These are phyloP conservation scores for Clonostachys solani DNA, from an alignment of 2,329 filamentous ascomycete species.

Conservation along the genomic window DNA sequence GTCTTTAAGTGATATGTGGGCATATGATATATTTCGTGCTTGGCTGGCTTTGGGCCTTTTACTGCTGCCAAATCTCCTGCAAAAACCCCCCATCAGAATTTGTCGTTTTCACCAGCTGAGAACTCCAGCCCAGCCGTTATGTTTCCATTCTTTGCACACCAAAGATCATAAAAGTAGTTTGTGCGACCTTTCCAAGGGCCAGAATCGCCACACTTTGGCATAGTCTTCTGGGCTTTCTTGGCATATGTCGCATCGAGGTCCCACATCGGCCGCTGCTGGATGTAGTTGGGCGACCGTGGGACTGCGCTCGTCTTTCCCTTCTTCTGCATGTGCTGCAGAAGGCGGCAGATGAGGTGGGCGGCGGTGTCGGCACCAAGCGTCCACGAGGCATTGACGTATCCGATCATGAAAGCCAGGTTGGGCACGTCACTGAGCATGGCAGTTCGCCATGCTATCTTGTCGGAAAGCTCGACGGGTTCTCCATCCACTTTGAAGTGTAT, in stretches of 20 bases:
- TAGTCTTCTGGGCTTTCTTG: background rate
- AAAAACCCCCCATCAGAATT: too few species aligned
- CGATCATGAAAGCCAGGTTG: slow-evolving; percentile 53
- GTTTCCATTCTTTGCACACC: background rate
- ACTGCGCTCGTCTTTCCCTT: background rate
- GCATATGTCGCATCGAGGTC: background rate
- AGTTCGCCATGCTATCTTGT: slow-evolving; percentile 55
- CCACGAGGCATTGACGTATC: slow-evolving; percentile 62
- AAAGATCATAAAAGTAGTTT: background rate
- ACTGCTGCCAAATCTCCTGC: too few species aligned
- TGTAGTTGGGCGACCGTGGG: slow-evolving; percentile 28
- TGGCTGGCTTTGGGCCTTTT: too few species aligned
- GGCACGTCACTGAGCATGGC: slow-evolving; percentile 60
- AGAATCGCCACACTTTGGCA: background rate
- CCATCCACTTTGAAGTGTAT: slow-evolving; percentile 47
- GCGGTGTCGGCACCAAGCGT: slow-evolving; percentile 55
- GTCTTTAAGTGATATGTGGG: too few species aligned
- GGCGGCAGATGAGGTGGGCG: background rate
- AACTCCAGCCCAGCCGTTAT: background rate
- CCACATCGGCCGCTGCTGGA: slow-evolving; percentile 16
- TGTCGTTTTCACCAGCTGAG: background rate
- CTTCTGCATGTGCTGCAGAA: background rate
- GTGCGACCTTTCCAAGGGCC: background rate
- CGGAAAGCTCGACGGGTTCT: slow-evolving; percentile 30
- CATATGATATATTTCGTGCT: too few species aligned